phyloP scores from a whole-genome alignment of 495 filamentous ascomycete species.

The Podospora anserina region DNA sequence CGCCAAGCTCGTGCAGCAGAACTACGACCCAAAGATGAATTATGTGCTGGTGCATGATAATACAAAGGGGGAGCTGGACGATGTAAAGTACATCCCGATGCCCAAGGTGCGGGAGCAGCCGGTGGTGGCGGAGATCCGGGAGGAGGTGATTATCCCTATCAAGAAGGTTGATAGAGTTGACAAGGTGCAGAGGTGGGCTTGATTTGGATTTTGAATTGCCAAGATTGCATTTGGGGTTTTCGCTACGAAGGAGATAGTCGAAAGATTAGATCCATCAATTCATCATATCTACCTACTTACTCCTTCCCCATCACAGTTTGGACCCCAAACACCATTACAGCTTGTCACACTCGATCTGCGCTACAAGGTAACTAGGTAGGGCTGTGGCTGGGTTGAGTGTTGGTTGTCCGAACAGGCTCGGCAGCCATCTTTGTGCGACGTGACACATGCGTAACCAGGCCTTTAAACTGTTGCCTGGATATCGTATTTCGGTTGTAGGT shows the following conservation, averaged over 20 bases:
- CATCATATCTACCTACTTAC: too few relatives aligned
- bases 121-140: background rate
- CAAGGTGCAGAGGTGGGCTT: conserved; percentile 8
- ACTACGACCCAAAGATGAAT: conserved; percentile 1
- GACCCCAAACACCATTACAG: background rate
- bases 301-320: background rate
- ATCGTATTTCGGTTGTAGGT: too few relatives aligned
- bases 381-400: background rate
- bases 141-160: background rate
- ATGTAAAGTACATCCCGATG: conserved; percentile 19
- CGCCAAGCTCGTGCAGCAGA: conserved; percentile 14
- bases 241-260: too few relatives aligned
- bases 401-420: background rate
- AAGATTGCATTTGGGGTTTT: too few relatives aligned
- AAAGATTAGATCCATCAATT: too few relatives aligned
- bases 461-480: background rate
- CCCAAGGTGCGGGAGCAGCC: conserved; percentile 9
- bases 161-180: conserved; percentile 5
- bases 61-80: conserved; percentile 21
- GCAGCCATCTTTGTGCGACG: background rate
- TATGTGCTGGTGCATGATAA: conserved; percentile 22
- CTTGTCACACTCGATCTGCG: background rate
- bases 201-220: background rate
- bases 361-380: background rate
- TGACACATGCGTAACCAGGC: background rate